A percentile compares a stretch with the other conserved stretches of the same genome.
phyloP scores from a whole-genome alignment of 768 basidiomycete species.

The Suillus paluster region DNA sequence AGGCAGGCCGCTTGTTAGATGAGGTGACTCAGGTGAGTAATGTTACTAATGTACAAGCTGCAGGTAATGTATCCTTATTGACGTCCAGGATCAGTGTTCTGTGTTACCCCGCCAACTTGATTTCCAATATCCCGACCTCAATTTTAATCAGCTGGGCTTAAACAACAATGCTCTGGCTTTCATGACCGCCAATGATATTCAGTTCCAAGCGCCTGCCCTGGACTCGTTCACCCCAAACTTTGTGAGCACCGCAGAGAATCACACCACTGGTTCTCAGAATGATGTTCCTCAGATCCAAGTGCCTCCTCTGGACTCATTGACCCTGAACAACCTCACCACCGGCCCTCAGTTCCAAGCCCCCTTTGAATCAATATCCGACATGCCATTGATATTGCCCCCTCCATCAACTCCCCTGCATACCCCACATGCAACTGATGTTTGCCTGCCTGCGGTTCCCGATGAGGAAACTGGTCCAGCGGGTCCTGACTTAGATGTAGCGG shows the following conservation, averaged over 20 bases:
- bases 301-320: too few relatives aligned
- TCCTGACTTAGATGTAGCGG: neutral
- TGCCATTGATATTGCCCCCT: neutral
- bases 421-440: neutral
- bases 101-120: neutral
- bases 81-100: neutral
- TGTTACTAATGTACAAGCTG: too few relatives aligned
- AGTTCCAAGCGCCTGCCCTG: neutral
- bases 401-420: neutral
- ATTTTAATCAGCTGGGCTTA: neutral
- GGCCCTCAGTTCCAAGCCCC: too few relatives aligned
- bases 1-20: too few relatives aligned
- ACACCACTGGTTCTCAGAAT: too few relatives aligned
- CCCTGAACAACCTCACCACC: too few relatives aligned
- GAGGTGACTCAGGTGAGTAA: too few relatives aligned
- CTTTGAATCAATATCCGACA: neutral
- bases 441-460: neutral
- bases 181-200: neutral
- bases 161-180: neutral
- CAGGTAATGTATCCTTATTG: too few relatives aligned
- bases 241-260: too few relatives aligned
- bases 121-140: neutral
- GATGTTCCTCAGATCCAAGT: too few relatives aligned
- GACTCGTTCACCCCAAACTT: neutral
- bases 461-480: neutral